Percentiles rank a stretch among this genome's conserved stretches.
These are phyloP conservation scores for Linaria vulgaris DNA, from an alignment of 257 asterid genomes.

Conservation along the genomic window DNA sequence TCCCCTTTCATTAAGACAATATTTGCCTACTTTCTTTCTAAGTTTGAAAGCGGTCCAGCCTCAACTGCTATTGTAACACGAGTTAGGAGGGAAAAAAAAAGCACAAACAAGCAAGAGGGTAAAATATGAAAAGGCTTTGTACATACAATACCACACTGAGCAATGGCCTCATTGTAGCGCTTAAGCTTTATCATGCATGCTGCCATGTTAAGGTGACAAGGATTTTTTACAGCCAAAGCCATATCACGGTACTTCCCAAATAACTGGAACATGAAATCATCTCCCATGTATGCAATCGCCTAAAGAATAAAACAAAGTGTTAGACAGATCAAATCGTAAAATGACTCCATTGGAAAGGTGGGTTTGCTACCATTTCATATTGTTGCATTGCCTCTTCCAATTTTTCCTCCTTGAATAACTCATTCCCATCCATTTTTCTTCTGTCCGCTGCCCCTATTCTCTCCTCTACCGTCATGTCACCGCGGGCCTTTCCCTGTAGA, in stretches of 20 bases:
- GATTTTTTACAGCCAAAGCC: conserved; percentile 98
- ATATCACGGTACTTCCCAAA: conserved; percentile 91
- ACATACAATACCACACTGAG: conserved; percentile 86
- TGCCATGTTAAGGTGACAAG: conserved; percentile 94
- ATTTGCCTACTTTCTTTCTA: neutral
- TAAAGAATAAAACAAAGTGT: conserved; percentile 27
- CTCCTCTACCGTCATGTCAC: conserved; percentile 99
- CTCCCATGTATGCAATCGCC: conserved; percentile 99
- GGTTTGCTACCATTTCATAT: conserved; percentile 82
- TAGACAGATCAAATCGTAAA: conserved; percentile 1
- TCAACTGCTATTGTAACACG: too few species aligned
- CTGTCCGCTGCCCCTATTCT: conserved; percentile 92
- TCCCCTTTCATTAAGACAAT: neutral
- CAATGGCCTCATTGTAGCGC: conserved; percentile 86
- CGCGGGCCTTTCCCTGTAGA: conserved; percentile 82
- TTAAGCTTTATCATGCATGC: conserved; percentile 90
- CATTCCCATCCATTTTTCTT: conserved; percentile 96
- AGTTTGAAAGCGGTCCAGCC: too few species aligned
- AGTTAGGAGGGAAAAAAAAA: too few species aligned
- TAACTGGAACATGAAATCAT: conserved; percentile 97
- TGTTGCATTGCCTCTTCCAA: conserved; percentile 94
- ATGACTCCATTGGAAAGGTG: neutral
- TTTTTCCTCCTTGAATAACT: conserved; percentile 80
- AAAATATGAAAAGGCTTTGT: conserved; percentile 11
- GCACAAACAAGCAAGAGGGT: neutral